Evolutionary conservation across 345 rosid species (phyloP).

Genomic region (Citrus mangshanensis): DNA sequence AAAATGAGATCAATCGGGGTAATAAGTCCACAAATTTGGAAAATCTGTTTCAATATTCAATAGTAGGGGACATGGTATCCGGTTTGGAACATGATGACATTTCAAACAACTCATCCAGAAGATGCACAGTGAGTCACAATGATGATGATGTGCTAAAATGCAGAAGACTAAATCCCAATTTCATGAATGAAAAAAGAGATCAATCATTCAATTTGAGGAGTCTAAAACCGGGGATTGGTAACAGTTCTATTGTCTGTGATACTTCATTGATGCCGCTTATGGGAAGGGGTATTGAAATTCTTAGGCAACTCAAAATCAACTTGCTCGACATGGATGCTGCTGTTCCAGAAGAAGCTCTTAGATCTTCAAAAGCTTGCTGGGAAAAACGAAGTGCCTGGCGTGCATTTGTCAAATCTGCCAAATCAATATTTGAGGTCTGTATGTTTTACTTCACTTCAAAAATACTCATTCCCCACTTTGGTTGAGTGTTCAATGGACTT

Average conservation of each 20-base stretch:
- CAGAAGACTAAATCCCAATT: slow-evolving; percentile 10
- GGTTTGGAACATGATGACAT: background rate
- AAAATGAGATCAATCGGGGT: slow-evolving; percentile 9
- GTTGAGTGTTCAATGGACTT: background rate
- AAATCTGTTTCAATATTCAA: background rate
- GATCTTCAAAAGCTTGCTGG: slow-evolving; percentile 22
- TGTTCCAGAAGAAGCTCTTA: slow-evolving; percentile 29
- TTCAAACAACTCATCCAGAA: slow-evolving; percentile 2
- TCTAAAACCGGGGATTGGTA: slow-evolving; percentile 1
- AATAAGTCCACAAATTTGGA: slow-evolving; percentile 1
- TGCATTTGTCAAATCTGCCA: slow-evolving; percentile 31
- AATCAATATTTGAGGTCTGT: slow-evolving; percentile 35
- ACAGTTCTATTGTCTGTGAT: slow-evolving; percentile 10
- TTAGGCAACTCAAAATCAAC: slow-evolving; percentile 35
- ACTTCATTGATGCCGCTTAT: slow-evolving; percentile 17
- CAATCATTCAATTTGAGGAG: slow-evolving; percentile 8
- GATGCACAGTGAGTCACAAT: slow-evolving; percentile 10
- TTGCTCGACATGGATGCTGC: slow-evolving; percentile 44
- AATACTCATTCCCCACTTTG: background rate
- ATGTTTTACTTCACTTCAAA: background rate
- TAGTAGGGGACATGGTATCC: background rate
- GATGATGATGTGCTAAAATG: slow-evolving; percentile 9
- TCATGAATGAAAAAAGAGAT: slow-evolving; percentile 10
- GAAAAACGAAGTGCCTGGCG: slow-evolving; percentile 34
- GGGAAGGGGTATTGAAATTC: slow-evolving; percentile 27